Evolutionary conservation across 768 basidiomycete species (phyloP), one percentile per base, ranked within the genome.

Genomic region (Baorangia bicolor): DNA sequence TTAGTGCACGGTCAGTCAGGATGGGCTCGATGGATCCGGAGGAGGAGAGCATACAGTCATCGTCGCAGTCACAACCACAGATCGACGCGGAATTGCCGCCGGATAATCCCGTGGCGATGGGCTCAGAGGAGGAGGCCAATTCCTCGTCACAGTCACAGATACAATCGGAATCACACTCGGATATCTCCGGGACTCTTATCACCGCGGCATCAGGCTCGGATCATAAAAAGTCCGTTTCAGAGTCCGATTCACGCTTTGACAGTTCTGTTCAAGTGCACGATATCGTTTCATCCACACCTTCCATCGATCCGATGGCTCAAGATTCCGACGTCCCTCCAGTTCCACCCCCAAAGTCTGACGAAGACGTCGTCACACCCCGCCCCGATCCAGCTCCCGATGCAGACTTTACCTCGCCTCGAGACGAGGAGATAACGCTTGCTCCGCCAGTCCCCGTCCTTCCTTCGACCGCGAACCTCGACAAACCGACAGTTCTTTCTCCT

Each of bases 381-480:
- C 41, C 8, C 21, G 31, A 14, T 14, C 2, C 48, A 10, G 3
- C 10, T 16, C n/a, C n/a, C n/a, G n/a, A n/a, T n/a, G 4, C 16
- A 7, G n/a, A 18, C 18, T 40, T n/a, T 16, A 4, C 37, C 5
- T 20, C 37, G 8, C 31, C 5, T 16, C 35, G 13, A 4, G 52
- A 61, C 0, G 58, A 75, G 23, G 69, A 84, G 41, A 75, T 81
- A 11, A 65, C 75, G 12, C 73, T 85, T 20, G 72, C 71, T 11
- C 69, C n/a, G n/a, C n/a, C n/a, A n/a, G n/a, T n/a, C n/a, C n/a
- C n/a, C n/a, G n/a, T n/a, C n/a, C n/a, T n/a, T n/a, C n/a, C n/a
- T n/a, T n/a, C n/a, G n/a, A n/a, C n/a, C n/a, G 10, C 44, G 10
- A 75, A 80, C 59, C 27, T 81, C 45, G 78, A 84, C 69, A 88